These are phyloP conservation scores for Blastocystis hominis DNA, from an alignment of 352 stramenopile species.

Conservation along the genomic window DNA sequence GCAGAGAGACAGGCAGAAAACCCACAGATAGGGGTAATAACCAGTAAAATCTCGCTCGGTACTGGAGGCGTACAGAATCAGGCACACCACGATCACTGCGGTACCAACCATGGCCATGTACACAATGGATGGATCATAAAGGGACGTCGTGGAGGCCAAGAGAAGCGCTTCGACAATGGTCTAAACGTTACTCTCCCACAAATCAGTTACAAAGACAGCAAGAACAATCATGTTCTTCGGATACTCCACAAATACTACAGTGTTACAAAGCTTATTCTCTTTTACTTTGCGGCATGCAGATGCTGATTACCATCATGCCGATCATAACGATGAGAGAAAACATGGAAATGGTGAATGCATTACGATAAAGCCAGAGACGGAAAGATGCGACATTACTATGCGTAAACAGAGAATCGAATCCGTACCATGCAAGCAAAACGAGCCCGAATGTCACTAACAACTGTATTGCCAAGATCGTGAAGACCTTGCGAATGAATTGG, in stretches of 20 bases:
- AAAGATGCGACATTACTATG: not conserved
- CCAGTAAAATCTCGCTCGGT: not conserved
- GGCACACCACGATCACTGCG: not conserved
- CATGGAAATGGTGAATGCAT: not conserved
- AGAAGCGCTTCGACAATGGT: constrained; percentile 3
- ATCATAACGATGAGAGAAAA: not conserved
- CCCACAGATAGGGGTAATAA: not conserved
- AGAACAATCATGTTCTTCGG: not conserved
- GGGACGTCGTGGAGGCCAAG: not conserved
- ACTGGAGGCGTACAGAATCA: not conserved
- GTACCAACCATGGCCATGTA: not conserved
- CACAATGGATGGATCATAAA: not conserved
- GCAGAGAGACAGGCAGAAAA: not conserved
- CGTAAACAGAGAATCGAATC: not conserved
- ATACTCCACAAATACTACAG: constrained; percentile 6
- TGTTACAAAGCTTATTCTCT: not conserved
- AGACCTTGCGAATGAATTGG: constrained; percentile 26
- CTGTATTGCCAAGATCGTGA: not conserved
- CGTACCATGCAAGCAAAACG: not conserved
- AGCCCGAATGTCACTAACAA: not conserved
- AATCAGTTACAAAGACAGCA: not conserved
- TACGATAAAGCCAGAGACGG: not conserved
- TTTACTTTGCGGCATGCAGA: not conserved
- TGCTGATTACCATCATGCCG: not conserved
- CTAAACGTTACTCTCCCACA: not conserved